These are phyloP conservation scores for Verticillium zaregamsianum DNA, from an alignment of 2,329 filamentous ascomycete genomes.

Conservation along the genomic window DNA sequence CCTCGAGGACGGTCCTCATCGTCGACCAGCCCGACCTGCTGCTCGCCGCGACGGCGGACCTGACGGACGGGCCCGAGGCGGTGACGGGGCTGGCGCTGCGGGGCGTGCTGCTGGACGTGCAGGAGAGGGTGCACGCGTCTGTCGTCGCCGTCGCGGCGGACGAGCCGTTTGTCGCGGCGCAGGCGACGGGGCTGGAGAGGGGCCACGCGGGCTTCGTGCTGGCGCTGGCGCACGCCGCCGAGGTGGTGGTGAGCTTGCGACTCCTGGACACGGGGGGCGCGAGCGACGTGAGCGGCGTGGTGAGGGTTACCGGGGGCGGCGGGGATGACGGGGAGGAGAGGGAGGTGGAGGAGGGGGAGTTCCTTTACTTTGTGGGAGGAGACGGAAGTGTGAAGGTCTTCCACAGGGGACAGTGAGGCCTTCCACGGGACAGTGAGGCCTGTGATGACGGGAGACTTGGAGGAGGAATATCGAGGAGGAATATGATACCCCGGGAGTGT, in stretches of 20 bases:
- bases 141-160: conserved; percentile 70
- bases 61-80: conserved; percentile 28
- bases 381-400: conserved; percentile 82
- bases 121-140: conserved; percentile 62
- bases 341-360: conserved; percentile 58
- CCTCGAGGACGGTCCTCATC: conserved; percentile 52
- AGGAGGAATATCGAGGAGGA: neutral
- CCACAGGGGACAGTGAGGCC: conserved; percentile 61
- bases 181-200: conserved; percentile 62
- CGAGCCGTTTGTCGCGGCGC: conserved; percentile 60
- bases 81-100: conserved; percentile 42
- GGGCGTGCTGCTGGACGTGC: conserved; percentile 53
- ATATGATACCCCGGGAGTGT: neutral
- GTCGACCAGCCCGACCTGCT: conserved; percentile 64
- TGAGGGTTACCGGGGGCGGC: conserved; percentile 66
- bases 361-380: conserved; percentile 74
- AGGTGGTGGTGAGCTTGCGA: conserved; percentile 67
- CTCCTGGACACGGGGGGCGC: conserved; percentile 84
- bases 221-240: conserved; percentile 69
- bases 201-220: conserved; percentile 69
- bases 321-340: conserved; percentile 17
- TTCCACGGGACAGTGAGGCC: conserved; percentile 66
- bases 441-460: neutral
- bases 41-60: conserved; percentile 46
- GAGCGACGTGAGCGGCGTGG: conserved; percentile 82